Percentiles rank a stretch among this genome's conserved stretches.
Conservation (phyloP, 306 rosid species). For the Castanea crenata region DNA sequence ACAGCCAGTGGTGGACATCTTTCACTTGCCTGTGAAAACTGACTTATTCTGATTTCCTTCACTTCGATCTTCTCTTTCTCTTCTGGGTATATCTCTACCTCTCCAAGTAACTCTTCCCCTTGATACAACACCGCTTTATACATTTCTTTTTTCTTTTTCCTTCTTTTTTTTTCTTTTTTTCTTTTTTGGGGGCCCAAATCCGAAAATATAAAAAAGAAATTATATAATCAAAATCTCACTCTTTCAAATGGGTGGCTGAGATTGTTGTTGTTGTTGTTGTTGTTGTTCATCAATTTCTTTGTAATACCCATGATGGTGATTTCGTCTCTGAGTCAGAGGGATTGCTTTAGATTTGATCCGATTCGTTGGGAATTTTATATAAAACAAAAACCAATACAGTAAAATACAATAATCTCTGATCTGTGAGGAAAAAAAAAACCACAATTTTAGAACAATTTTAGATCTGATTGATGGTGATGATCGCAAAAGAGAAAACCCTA, state of each 20-base stretch:
- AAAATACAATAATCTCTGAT: constrained; percentile 26
- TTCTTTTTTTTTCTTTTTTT: constrained; percentile 25
- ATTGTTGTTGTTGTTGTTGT: not conserved
- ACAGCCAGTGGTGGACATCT: constrained; percentile 99
- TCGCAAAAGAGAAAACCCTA: constrained; percentile 29
- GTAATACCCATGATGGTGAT: constrained; percentile 31
- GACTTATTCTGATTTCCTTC: constrained; percentile 91
- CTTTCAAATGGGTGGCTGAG: constrained; percentile 20
- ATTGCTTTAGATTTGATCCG: constrained; percentile 63
- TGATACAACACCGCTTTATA: constrained; percentile 79
- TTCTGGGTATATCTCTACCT: constrained; percentile 78
- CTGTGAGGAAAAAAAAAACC: constrained; percentile 23
- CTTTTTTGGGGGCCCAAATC: constrained; percentile 4
- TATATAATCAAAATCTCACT: constrained; percentile 25
- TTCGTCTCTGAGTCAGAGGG: constrained; percentile 29
- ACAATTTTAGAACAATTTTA: constrained; percentile 44
- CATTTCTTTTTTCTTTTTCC: constrained; percentile 41
- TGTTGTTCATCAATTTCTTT: constrained; percentile 37
- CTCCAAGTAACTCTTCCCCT: constrained; percentile 88
- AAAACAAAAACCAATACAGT: not conserved
- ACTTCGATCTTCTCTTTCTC: constrained; percentile 55
- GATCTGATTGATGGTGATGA: constrained; percentile 63
- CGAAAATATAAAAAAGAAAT: not conserved
- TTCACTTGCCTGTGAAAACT: constrained; percentile 93
- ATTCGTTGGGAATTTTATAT: constrained; percentile 43